Conservation (phyloP, 805 yeast species). For the Nakazawaea molendinolei region DNA sequence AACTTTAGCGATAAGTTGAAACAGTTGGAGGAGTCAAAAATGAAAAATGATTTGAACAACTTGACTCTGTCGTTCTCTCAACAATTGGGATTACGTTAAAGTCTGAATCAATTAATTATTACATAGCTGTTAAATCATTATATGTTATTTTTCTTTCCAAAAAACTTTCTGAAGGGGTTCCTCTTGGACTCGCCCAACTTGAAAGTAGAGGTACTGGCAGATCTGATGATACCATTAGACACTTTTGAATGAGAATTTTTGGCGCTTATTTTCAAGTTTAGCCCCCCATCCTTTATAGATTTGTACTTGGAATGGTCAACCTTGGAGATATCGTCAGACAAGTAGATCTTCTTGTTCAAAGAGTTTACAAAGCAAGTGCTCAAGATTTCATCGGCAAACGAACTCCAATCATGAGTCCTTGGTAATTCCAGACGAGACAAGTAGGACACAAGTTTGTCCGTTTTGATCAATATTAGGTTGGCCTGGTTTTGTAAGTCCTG, state of each 20-base stretch:
- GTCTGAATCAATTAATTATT: background rate
- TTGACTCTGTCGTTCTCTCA: conserved; percentile 34
- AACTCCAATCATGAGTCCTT: conserved; percentile 17
- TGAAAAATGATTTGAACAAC: conserved; percentile 30
- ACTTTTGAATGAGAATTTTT: conserved; percentile 1
- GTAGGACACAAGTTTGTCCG: conserved; percentile 24
- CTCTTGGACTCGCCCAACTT: background rate
- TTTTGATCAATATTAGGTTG: conserved; percentile 25
- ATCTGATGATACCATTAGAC: conserved; percentile 1
- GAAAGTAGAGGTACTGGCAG: conserved; percentile 4
- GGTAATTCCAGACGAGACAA: conserved; percentile 30
- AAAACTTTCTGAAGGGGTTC: conserved; percentile 8
- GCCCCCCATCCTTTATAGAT: background rate
- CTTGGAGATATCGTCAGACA: background rate
- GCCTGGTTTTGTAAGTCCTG: conserved; percentile 36
- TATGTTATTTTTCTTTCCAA: conserved; percentile 2
- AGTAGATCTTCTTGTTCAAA: conserved; percentile 1
- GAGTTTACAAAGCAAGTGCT: background rate
- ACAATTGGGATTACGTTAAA: conserved; percentile 19
- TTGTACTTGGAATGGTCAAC: conserved; percentile 1
- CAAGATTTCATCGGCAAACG: conserved; percentile 3
- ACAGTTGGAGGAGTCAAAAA: conserved; percentile 14
- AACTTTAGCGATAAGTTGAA: conserved; percentile 25
- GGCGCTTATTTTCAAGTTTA: conserved; percentile 1
- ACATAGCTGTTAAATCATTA: background rate